Evolutionary conservation across 2,329 filamentous ascomycete species (phyloP).

Genomic region (Aspergillus fischeri): DNA sequence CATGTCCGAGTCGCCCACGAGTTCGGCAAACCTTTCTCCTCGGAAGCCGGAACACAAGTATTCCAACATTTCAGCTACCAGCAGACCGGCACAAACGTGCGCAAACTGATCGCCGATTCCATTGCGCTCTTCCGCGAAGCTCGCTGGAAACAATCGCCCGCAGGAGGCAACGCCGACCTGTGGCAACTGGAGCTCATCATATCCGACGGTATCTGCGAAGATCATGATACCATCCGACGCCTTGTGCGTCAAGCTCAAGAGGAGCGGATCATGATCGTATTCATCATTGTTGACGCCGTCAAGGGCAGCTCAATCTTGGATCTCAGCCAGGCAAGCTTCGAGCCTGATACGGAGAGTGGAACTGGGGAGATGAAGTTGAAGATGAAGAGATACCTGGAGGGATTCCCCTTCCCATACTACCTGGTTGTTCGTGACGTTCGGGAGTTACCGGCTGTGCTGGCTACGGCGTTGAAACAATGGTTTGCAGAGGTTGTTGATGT

Average conservation of each 20-base stretch:
- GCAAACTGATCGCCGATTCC: constrained; percentile 68
- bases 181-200: constrained; percentile 96
- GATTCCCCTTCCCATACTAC: constrained; percentile 96
- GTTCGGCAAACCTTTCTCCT: constrained; percentile 75
- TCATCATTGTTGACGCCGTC: constrained; percentile 82
- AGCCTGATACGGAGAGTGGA: constrained; percentile 55
- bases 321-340: constrained; percentile 80
- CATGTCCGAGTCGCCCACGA: constrained; percentile 79
- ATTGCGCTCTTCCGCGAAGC: constrained; percentile 80
- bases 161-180: constrained; percentile 62
- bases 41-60: constrained; percentile 75
- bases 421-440: constrained; percentile 87
- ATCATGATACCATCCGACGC: constrained; percentile 76
- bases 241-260: constrained; percentile 84
- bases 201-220: constrained; percentile 88
- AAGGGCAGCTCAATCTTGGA: constrained; percentile 65
- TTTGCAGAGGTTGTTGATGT: constrained; percentile 67
- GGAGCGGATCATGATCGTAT: constrained; percentile 95
- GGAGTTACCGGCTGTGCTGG: constrained; percentile 84
- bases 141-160: constrained; percentile 53
- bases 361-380: constrained; percentile 64
- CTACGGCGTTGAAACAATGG: constrained; percentile 89
- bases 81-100: constrained; percentile 82
- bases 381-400: constrained; percentile 88
- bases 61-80: constrained; percentile 81